Evolutionary conservation across 2,329 filamentous ascomycete genomes (phyloP), one percentile per base, ranked within the genome.

Genomic region (Hansfordia pulvinata): DNA sequence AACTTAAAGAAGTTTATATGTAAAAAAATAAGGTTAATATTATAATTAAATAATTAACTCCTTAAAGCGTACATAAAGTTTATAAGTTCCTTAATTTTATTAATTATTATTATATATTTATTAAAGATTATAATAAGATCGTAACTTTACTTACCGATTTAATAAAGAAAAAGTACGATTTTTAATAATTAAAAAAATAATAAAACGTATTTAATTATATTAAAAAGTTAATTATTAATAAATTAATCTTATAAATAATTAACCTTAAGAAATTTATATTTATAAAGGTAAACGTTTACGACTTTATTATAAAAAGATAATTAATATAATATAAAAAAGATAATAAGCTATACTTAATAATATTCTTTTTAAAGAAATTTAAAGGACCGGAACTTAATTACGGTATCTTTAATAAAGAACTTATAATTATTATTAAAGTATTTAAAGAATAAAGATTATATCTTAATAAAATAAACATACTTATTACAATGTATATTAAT

Each of bases 331-430:
- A 20, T 5, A 24, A 20, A 6, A 10, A 30, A 3, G 24, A 35
- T 6, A 22, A 28, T 4, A 27, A 28, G 8, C 19, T 32, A 10
- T 16, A 27, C n/a, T 33, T 30, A 3, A 17, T 41, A 12, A 32
- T 30, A 2, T 42, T 33, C 27, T 28, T 33, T 15, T 40, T 27
- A 3, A 28, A 28, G 28, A 41, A 36, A 11, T 18, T 39, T 6
- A 21, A 11, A 2, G 22, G 20, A 26, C 19, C 30, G 0, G 34
- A 39, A 20, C 21, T 27, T 10, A 53, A 52, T 30, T 53, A 53
- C 31, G 22, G 46, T 10, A 50, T 50, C 8, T 37, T 53, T 26
- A 33, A 54, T 26, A 50, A 53, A 28, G 47, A 53, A 36, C 35
- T 56, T 1, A 23, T 54, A 4, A 45, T 46, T 3, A 46, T 55